Evolutionary conservation across 371 early-diverging fungal species (phyloP), one percentile per base, ranked within the genome.

Genomic region (Lichtheimia ornata): DNA sequence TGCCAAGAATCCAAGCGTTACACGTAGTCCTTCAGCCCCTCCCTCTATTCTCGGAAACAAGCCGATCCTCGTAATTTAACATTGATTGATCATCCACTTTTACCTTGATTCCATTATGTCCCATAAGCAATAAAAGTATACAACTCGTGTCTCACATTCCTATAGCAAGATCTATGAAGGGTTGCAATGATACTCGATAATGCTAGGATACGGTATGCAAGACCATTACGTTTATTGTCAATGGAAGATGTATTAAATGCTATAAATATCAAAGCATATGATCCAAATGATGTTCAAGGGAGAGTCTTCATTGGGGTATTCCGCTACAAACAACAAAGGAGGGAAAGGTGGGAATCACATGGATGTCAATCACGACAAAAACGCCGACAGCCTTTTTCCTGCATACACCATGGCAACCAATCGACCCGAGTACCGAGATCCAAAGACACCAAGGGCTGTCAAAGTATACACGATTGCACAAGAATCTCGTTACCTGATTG

Each of bases 381-480:
- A 22, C 18, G 57, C 57, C 57, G 44, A 56, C 44, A 45, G n/a
- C 18, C 42, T 35, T 11, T 43, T 59, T 59, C 42, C 40, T 25
- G 35, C n/a, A n/a, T 28, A 42, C 27, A 0, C 12, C 25, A 67
- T 67, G 67, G 67, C 67, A 3, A 59, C 60, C 13, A 63, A 67
- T 51, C n/a, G 67, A 57, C 62, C 65, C 28, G 73, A 64, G 3
- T 77, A 77, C 51, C 70, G 78, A 24, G 71, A 74, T 52, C 47
- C 78, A 11, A 65, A 58, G 49, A 59, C 22, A 58, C 73, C 73
- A 18, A 71, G 66, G 17, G 77, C 84, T 24, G 80, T 80, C 13
- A 66, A 71, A 55, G 81, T 81, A 2, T 84, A 81, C 57, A 78
- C 82, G 0, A 68, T 83, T 44, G 69, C 78, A 17, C 80, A 84